Evolutionary conservation across 148 eudicot genomes (phyloP).

Genomic region (Fagopyrum esculentum): DNA sequence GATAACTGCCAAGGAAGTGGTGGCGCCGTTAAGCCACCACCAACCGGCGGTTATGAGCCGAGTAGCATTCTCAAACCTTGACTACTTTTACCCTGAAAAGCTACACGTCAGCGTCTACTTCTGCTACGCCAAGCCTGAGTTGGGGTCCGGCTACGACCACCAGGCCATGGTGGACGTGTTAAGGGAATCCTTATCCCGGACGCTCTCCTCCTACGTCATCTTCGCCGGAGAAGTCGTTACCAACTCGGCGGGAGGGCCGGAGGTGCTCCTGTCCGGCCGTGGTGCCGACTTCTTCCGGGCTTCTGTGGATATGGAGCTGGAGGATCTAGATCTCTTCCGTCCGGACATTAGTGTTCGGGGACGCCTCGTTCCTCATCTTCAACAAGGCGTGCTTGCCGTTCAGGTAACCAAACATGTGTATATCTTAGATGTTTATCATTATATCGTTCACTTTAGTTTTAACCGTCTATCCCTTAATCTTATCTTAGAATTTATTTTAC

Average conservation of each 20-base stretch:
- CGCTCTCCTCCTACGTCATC: not conserved
- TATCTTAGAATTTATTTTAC: too few relatives aligned
- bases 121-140: not conserved
- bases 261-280: not conserved
- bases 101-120: not conserved
- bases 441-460: too few relatives aligned
- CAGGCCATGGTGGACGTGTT: not conserved
- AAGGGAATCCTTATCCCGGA: not conserved
- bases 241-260: not conserved
- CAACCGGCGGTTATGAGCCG: not conserved
- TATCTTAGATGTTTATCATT: slow-evolving; percentile 4
- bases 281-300: not conserved
- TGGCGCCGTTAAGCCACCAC: not conserved
- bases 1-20: not conserved
- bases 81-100: not conserved
- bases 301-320: not conserved
- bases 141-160: not conserved
- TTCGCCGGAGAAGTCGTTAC: slow-evolving; percentile 4
- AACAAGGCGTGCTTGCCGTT: not conserved
- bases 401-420: not conserved
- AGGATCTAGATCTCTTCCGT: not conserved
- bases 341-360: not conserved
- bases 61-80: not conserved
- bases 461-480: too few relatives aligned
- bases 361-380: not conserved